Base-by-base conservation (phyloP, 192 early-diverging fungal species). In the Umbelopsis ramanniana region DNA sequence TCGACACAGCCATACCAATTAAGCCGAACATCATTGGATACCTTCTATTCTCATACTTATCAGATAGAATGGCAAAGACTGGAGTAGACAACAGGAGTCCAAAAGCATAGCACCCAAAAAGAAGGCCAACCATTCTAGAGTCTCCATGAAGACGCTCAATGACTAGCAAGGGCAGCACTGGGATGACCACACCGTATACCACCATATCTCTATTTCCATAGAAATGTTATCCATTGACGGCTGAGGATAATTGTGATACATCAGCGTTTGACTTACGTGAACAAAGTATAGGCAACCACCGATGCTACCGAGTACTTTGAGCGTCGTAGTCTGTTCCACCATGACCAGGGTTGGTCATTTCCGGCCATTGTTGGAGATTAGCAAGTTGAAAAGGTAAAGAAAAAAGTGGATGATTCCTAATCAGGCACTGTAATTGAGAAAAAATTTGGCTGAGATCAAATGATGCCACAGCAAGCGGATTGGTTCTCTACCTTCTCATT, bases 11-110 rank as follows among this genome's bases (percentile, higher is more conserved):
- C 40, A 92, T 78, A 8, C 89, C 86, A 10, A 88, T 40, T 77
- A 94, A 87, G 14, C 91, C 90, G 37, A 89, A 53, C 67, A 92
- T 84, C 90, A 93, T 94, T 29, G 91, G 92, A 78, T 87, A 85
- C 68, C 89, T 88, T 68, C 93, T 83, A 68, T 90, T 88, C 46
- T 87, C 83, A 70, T 88, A 90, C 45, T 87, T 82, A 72, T 94
- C 93, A 37, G 90, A 91, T 23, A 94, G 69, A 43, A 87, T 87
- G 8, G 89, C 93, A 55, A 89, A 91, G n/a, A 89, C 35, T 1
- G 89, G 89, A 0, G 90, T 89, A 0, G 86, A 81, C 0, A 85
- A 73, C 52, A 94, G 77, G 11, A 93, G 74, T 35, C 91, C 91
- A 26, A 89, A 76, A 10, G 85, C 91, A 74, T 90, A 92, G 72